Conservation (phyloP, 2,329 filamentous ascomycete genomes). For the Chrysoporthe cubensis region DNA sequence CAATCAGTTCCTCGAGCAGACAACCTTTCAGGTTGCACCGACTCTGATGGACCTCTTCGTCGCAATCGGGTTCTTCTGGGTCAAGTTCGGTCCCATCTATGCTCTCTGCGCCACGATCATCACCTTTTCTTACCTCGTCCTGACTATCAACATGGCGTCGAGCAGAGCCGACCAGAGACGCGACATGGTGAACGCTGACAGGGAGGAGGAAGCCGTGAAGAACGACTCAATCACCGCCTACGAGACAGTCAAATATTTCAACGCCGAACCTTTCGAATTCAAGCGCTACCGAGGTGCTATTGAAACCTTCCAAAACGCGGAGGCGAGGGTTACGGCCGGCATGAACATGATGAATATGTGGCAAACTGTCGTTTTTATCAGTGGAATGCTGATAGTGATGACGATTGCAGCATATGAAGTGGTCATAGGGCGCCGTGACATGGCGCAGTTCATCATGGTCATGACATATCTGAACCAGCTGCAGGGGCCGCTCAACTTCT, state of each 20-base stretch:
- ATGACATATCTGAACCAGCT: conserved; percentile 80
- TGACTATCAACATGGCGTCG: conserved; percentile 94
- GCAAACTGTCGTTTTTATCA: conserved; percentile 79
- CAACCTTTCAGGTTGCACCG: conserved; percentile 93
- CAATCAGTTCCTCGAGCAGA: conserved; percentile 94
- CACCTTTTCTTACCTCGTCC: conserved; percentile 94
- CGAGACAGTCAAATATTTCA: conserved; percentile 92
- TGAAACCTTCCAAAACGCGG: conserved; percentile 70
- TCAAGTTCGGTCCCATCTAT: conserved; percentile 84
- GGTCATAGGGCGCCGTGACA: conserved; percentile 63
- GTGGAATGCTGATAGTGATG: conserved; percentile 72
- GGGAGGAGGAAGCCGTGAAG: conserved; percentile 96
- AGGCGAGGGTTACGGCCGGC: conserved; percentile 76
- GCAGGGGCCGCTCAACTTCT: conserved; percentile 82
- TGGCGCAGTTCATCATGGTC: conserved; percentile 74
- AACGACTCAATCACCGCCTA: conserved; percentile 99
- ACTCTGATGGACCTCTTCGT: conserved; percentile 91
- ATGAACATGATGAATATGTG: conserved; percentile 81
- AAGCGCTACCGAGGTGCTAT: conserved; percentile 73
- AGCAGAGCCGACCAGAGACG: conserved; percentile 89
- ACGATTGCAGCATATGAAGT: conserved; percentile 80
- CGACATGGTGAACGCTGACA: conserved; percentile 91
- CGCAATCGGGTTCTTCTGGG: conserved; percentile 79
- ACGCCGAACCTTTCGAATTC: conserved; percentile 81
- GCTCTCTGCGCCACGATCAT: conserved; percentile 87